phyloP scores from a whole-genome alignment of 768 basidiomycete species.

The Botryobasidium botryosum region DNA sequence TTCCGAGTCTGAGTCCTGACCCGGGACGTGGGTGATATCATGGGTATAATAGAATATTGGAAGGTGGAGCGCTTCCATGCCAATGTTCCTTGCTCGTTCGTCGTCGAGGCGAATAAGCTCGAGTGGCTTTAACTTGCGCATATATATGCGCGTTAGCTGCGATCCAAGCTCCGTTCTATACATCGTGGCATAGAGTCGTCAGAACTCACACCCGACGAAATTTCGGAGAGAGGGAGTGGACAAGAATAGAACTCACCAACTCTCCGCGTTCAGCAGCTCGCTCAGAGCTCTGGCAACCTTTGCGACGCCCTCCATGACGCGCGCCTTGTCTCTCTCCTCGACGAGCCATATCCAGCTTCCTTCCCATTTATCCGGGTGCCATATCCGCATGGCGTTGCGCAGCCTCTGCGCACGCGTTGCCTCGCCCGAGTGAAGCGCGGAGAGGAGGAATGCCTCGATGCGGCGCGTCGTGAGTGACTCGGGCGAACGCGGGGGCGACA shows the following conservation, averaged over 20 bases:
- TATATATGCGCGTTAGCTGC: not conserved
- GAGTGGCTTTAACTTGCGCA: not conserved
- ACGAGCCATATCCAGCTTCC: conserved; percentile 16
- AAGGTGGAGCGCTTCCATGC: too few species aligned
- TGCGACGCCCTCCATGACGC: conserved; percentile 20
- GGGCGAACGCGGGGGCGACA: conserved; percentile 7
- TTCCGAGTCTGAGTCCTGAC: too few species aligned
- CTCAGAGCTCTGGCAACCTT: conserved; percentile 18
- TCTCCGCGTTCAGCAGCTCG: conserved; percentile 14
- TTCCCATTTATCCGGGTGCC: conserved; percentile 23
- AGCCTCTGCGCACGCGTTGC: conserved; percentile 35
- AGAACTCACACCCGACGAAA: not conserved
- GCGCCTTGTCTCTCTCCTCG: conserved; percentile 15
- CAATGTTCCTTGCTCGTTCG: too few species aligned
- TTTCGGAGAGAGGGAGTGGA: not conserved
- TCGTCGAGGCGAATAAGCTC: too few species aligned
- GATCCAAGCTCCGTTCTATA: not conserved
- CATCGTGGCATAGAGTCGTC: not conserved
- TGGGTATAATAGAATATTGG: too few species aligned
- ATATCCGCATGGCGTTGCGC: conserved; percentile 36
- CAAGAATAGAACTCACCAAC: not conserved
- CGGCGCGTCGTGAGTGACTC: conserved; percentile 23
- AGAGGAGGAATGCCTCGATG: conserved; percentile 32
- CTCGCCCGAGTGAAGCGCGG: conserved; percentile 29
- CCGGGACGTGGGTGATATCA: too few species aligned